Base-by-base conservation (phyloP, 139 green algal species). In the Pleodorina starrii region DNA sequence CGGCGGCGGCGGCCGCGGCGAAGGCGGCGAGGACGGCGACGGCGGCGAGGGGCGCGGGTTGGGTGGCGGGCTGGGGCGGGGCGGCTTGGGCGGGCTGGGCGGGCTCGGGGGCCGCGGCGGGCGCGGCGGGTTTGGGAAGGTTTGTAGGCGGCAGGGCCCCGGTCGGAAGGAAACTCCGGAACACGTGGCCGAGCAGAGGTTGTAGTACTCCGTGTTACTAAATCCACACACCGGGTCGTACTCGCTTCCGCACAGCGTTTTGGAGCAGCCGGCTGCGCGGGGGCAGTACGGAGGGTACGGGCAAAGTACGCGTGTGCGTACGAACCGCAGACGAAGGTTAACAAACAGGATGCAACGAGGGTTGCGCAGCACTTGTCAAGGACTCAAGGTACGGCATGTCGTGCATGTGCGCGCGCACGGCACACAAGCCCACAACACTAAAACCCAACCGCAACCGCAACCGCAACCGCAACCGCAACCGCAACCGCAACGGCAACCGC, bases 181-280 rank as follows among this genome's bases (percentile, higher is more conserved):
- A 38, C 79, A 86, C 1, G 40, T 11, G 40, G 79, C 79, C 25
- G 68, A 59, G 54, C 79, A 86, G 46, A 73, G 29, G 54, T 86
- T 86, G 5, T 14, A 40, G 59, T 86, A 86, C 57, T 57, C 40
- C 14, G 25, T 72, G 40, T 40, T 57, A 16, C 75, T 69, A 14
- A 38, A 19, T 36, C 79, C 79, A 57, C 79, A 86, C 5, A 86
- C 40, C 4, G 79, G 79, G 29, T 86, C 35, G 57, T 75, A 36
- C 40, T n/a, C 23, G 42, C 19, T 59, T 19, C n/a, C 19, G 57
- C 79, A 86, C 17, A 40, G 38, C 14, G 43, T 38, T 5, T 10
- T 59, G 25, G 2, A 16, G 79, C 79, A 86, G 57, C 40, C 51
- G 40, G 0, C 79, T 75, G 78, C 9, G 17, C 11, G 43, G n/a